Base-by-base conservation (phyloP, 257 asterid genomes). In the Penstemon davidsonii region DNA sequence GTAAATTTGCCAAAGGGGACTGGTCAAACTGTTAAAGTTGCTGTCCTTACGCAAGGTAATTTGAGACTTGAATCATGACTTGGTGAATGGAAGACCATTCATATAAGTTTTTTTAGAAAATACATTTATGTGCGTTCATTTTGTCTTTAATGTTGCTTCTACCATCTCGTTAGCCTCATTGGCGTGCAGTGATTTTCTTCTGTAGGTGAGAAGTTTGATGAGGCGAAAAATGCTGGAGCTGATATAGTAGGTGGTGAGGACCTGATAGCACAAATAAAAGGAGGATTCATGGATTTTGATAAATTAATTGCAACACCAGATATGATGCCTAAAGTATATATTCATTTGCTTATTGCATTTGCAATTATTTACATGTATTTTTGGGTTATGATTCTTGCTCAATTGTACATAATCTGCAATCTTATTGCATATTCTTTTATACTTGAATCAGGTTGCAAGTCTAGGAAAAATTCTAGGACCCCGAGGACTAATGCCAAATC, bases 221-320 rank as follows among this genome's bases (percentile, higher is more conserved):
- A 93, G 83, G 99, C 99, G 4, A 90, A 90, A 81, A 90, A 76
- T 85, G 99, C 99, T 1, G 99, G 99, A 72, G 99, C 96, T 19
- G 99, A 93, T 84, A 18, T 88, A 60, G 97, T 93, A 71, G 99
- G 99, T 68, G 99, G 99, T 62, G 96, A 93, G 81, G 99, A 93
- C 76, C 75, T 93, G 82, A 93, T 93, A 71, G 83, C 80, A 76
- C 92, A 87, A 80, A 93, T 93, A 47, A 87, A 93, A 83, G 91
- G 87, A 75, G 99, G 99, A 60, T 87, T 87, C 78, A 90, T 90
- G 99, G 96, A 87, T 57, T 93, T 93, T 56, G 97, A 93, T 81
- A 93, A 90, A 79, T 79, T 93, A 69, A 88, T 93, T 81, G 99
- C 99, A 11, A 93, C 99, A 40, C 96, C 99, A 12, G 97, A 93